Base-by-base conservation (phyloP, 2,329 filamentous ascomycete genomes). In the Penicillium sp. region DNA sequence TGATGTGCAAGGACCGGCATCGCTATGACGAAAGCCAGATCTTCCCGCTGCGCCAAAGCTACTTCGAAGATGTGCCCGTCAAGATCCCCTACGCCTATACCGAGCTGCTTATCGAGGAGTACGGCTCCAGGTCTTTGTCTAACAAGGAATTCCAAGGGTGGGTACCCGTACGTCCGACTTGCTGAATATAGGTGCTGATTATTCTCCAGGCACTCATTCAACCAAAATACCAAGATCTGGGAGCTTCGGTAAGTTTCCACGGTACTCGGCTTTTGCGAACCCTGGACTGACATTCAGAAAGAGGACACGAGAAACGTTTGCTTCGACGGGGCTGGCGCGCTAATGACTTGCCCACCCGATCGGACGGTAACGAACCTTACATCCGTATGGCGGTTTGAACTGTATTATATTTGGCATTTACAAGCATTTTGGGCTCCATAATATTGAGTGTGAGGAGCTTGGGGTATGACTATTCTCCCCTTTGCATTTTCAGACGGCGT, bases 1-100 rank as follows among this genome's bases (percentile, higher is more conserved):
- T 80, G 63, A 75, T 74, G 65, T 78, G 75, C 58, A 83, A 83
- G 59, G 80, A 82, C 61, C 68, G 66, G 7, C 80, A 83, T 56
- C 64, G 69, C 27, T 83, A 79, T 55, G 13, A 70, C 53, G 73
- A 74, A 47, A 66, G 72, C 27, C 73, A 79, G 32, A 76, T 84
- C 22, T 82, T 79, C 55, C 79, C 80, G 1, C 66, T 83, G 10
- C 72, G 79, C 13, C 70, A 76, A 32, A 77, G 70, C 44, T 62
- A 67, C 2, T 81, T 82, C 49, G 80, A 82, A 58, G 73, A 68
- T 34, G 67, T 74, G 5, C 68, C 72, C 0, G 77, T 76, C 14
- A 76, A 76, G 51, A 69, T 83, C 20, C 80, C 80, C 1, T 82
- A 75, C 56, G 72, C 74, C 10, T 82, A 82, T 60, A 69, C 73